Percentiles rank a stretch among this genome's conserved stretches.
Conservation (phyloP, 2,329 filamentous ascomycete species). For the Alternaria brassicicola region DNA sequence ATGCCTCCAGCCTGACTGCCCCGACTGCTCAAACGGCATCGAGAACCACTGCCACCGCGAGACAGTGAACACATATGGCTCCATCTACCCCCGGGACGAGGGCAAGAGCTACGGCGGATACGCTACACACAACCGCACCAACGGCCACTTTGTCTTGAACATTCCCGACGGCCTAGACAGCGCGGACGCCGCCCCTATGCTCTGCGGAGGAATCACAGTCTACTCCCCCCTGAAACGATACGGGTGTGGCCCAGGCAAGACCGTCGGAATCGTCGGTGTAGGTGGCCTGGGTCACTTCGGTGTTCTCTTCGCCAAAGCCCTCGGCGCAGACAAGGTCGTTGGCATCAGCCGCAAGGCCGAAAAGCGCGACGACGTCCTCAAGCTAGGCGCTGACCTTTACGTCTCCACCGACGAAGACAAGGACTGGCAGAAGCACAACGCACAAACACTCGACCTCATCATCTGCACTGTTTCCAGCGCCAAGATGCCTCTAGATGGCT, state of each 20-base stretch:
- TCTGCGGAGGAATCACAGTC: conserved; percentile 81
- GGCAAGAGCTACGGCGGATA: conserved; percentile 67
- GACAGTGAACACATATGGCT: conserved; percentile 53
- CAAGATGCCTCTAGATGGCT: conserved; percentile 62
- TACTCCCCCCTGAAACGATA: conserved; percentile 78
- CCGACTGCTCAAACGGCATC: conserved; percentile 55
- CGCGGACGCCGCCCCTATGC: conserved; percentile 73
- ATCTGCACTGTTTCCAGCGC: conserved; percentile 60
- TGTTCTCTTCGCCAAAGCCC: conserved; percentile 71
- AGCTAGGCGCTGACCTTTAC: conserved; percentile 66
- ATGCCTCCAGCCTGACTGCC: conserved; percentile 52
- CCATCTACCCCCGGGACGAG: conserved; percentile 60
- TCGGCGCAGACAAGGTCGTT: conserved; percentile 70
- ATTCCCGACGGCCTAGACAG: conserved; percentile 74
- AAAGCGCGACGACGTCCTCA: conserved; percentile 66
- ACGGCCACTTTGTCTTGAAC: conserved; percentile 74
- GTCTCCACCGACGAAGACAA: conserved; percentile 64
- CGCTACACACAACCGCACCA: conserved; percentile 69
- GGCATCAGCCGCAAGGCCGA: conserved; percentile 65
- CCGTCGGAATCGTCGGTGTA: conserved; percentile 74
- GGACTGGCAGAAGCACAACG: conserved; percentile 63
- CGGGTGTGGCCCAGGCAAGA: conserved; percentile 75
- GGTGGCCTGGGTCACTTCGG: conserved; percentile 77
- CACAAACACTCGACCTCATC: conserved; percentile 62
- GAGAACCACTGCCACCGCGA: conserved; percentile 57